Evolutionary conservation across 2,329 filamentous ascomycete species (phyloP).

Genomic region (Monosporascus sp.): DNA sequence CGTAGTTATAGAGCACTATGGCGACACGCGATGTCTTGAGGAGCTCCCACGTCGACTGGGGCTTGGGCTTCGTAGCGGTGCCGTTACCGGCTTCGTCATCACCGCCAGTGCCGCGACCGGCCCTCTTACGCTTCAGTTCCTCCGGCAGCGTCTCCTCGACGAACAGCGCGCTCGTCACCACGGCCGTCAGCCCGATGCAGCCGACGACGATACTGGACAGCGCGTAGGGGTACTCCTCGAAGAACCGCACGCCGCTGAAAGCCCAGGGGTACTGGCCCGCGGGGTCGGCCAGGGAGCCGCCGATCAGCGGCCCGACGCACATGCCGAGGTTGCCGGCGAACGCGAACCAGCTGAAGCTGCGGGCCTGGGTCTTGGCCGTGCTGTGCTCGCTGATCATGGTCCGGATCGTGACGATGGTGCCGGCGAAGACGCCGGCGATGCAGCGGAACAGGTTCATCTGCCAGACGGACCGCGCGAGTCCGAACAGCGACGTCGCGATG

Average conservation of each 20-base stretch:
- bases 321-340: slow-evolving; percentile 71
- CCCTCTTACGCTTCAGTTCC: slow-evolving; percentile 15
- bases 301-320: slow-evolving; percentile 64
- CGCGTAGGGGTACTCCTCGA: slow-evolving; percentile 60
- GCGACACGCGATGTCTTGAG: slow-evolving; percentile 58
- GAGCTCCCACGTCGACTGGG: slow-evolving; percentile 47
- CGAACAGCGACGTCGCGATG: slow-evolving; percentile 59
- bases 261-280: slow-evolving; percentile 53
- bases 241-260: slow-evolving; percentile 53
- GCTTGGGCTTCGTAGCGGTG: slow-evolving; percentile 10
- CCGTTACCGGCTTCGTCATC: slow-evolving; percentile 9
- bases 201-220: slow-evolving; percentile 57
- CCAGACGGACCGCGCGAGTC: slow-evolving; percentile 58
- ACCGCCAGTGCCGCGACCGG: not conserved
- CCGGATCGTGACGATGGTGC: slow-evolving; percentile 67
- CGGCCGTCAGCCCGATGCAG: slow-evolving; percentile 46
- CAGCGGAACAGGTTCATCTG: slow-evolving; percentile 73
- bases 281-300: slow-evolving; percentile 64
- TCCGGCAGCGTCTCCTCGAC: slow-evolving; percentile 55
- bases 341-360: slow-evolving; percentile 71
- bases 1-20: slow-evolving; percentile 61
- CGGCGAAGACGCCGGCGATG: slow-evolving; percentile 66
- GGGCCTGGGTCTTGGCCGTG: slow-evolving; percentile 63
- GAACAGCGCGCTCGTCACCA: slow-evolving; percentile 46
- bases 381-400: slow-evolving; percentile 73